Percentiles rank a stretch among this genome's conserved stretches.
Conservation (phyloP, 495 filamentous ascomycete species). For the Sabuloglossum arenarium region DNA sequence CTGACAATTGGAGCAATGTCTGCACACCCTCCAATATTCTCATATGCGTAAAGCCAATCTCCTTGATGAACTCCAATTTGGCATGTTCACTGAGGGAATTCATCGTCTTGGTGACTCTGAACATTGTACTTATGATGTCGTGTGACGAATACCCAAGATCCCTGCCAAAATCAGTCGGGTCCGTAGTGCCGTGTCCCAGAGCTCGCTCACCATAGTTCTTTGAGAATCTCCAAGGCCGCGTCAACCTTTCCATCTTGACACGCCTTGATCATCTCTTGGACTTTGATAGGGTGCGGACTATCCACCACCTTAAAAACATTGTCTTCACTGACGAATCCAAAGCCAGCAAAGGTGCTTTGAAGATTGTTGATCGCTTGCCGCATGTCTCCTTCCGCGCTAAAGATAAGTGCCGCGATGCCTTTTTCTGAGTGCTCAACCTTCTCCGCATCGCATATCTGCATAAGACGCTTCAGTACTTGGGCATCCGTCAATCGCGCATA, state of each 20-base stretch:
- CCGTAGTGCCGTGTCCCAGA: neutral
- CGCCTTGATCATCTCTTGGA: constrained; percentile 94
- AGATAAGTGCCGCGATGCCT: constrained; percentile 84
- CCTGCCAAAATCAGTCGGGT: constrained; percentile 11
- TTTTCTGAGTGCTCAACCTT: constrained; percentile 64
- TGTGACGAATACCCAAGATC: constrained; percentile 82
- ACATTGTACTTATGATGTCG: constrained; percentile 98
- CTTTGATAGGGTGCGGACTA: constrained; percentile 88
- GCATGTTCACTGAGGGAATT: constrained; percentile 76
- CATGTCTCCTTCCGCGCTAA: constrained; percentile 97
- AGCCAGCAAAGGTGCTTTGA: constrained; percentile 86
- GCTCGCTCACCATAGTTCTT: constrained; percentile 58
- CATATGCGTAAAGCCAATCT: constrained; percentile 99
- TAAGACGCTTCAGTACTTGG: constrained; percentile 71
- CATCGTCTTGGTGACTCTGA: constrained; percentile 90
- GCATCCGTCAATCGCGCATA: constrained; percentile 83
- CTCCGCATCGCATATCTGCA: constrained; percentile 84
- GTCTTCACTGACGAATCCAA: constrained; percentile 90
- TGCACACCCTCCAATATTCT: constrained; percentile 92
- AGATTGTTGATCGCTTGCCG: constrained; percentile 97
- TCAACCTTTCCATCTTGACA: constrained; percentile 86
- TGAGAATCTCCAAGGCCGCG: constrained; percentile 61
- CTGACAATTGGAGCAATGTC: constrained; percentile 79
- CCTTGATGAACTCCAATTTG: constrained; percentile 88
- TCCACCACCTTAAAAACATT: constrained; percentile 98